phyloP scores from a whole-genome alignment of 352 stramenopile genomes.

The Globisporangium abappressorium region DNA sequence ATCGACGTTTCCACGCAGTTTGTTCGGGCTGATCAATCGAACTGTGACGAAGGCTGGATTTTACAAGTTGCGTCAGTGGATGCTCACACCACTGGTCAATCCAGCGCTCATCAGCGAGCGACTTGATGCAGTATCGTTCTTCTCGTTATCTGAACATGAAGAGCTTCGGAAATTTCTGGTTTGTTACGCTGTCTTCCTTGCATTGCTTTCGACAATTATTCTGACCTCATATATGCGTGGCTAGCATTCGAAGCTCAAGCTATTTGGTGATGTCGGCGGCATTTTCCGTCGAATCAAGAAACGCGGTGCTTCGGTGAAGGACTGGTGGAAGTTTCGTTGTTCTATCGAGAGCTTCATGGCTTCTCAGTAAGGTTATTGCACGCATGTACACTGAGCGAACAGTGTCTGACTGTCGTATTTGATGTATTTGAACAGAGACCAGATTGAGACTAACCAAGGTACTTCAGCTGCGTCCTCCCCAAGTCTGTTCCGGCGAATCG shows the following conservation, averaged over 20 bases:
- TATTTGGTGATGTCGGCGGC: conserved; percentile 58
- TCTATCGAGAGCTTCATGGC: conserved; percentile 61
- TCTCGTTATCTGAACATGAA: conserved; percentile 43
- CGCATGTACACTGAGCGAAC: not conserved
- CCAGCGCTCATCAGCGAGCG: conserved; percentile 46
- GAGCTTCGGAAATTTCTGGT: conserved; percentile 65
- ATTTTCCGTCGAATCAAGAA: conserved; percentile 65
- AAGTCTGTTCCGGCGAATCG: conserved; percentile 29
- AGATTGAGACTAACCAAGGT: conserved; percentile 22
- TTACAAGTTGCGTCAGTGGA: conserved; percentile 67
- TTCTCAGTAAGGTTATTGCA: conserved; percentile 41
- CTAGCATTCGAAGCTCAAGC: conserved; percentile 55
- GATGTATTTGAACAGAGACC: conserved; percentile 15
- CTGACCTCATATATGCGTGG: conserved; percentile 8
- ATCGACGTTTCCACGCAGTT: conserved; percentile 26
- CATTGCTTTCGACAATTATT: not conserved
- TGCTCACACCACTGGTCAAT: conserved; percentile 69
- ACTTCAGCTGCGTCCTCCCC: conserved; percentile 17
- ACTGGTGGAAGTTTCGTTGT: conserved; percentile 63
- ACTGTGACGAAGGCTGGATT: conserved; percentile 70
- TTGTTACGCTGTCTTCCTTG: not conserved
- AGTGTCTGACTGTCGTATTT: conserved; percentile 7
- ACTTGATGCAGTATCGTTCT: conserved; percentile 57
- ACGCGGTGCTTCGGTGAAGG: conserved; percentile 54
- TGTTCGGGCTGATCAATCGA: conserved; percentile 78